Evolutionary conservation across 2,329 filamentous ascomycete genomes (phyloP).

Genomic region (Arthroderma sp.): DNA sequence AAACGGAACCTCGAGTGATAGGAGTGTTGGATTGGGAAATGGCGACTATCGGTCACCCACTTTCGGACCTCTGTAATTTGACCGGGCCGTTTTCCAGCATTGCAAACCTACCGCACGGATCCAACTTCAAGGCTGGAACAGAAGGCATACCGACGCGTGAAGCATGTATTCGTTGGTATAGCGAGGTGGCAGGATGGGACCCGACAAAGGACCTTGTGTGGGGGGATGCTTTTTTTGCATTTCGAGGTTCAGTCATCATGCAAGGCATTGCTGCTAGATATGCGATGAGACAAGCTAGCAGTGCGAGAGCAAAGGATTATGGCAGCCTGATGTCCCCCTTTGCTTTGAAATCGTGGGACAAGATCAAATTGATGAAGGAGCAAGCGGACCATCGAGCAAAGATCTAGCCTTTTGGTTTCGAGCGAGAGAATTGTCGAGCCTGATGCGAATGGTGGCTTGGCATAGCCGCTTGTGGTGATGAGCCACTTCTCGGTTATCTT

Average conservation of each 20-base stretch:
- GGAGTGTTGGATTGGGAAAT: constrained; percentile 98
- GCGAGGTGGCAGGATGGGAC: constrained; percentile 57
- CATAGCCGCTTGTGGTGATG: too few relatives aligned
- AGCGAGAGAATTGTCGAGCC: too few relatives aligned
- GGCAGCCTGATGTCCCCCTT: constrained; percentile 55
- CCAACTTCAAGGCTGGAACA: constrained; percentile 49
- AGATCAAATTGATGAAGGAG: constrained; percentile 38
- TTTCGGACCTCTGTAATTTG: constrained; percentile 81
- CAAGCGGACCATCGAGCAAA: too few relatives aligned
- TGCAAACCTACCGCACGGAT: constrained; percentile 24
- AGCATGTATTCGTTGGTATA: constrained; percentile 53
- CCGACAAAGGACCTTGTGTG: constrained; percentile 45
- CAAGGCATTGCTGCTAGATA: constrained; percentile 89
- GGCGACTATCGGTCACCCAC: constrained; percentile 91
- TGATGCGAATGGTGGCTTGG: too few relatives aligned
- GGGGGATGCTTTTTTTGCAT: constrained; percentile 51
- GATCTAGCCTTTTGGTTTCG: too few relatives aligned
- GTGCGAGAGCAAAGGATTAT: constrained; percentile 63
- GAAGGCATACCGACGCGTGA: constrained; percentile 52
- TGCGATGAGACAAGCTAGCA: constrained; percentile 78
- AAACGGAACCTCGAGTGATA: constrained; percentile 74
- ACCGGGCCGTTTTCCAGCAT: constrained; percentile 28
- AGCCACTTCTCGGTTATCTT: too few relatives aligned
- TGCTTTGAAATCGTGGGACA: constrained; percentile 64
- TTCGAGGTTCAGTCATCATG: constrained; percentile 49